Conservation (phyloP, 345 rosid species). For the Eucalyptus dawsonii region DNA sequence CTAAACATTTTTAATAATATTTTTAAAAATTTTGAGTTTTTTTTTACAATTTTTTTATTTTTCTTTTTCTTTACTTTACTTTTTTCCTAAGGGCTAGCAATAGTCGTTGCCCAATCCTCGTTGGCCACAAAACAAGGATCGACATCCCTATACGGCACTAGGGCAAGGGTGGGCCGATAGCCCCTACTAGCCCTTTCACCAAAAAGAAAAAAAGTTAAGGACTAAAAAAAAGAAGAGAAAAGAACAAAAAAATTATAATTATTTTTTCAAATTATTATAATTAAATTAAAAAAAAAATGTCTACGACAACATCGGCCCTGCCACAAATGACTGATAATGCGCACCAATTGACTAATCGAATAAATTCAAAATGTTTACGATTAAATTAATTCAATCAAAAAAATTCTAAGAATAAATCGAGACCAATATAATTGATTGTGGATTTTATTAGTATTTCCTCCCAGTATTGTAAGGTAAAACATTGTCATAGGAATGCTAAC, state of each 20-base stretch:
- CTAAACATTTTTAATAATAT: neutral
- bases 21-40: neutral
- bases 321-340: too few relatives aligned
- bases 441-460: neutral
- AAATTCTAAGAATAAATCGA: too few relatives aligned
- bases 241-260: too few relatives aligned
- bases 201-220: too few relatives aligned
- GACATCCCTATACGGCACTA: accelerated
- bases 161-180: neutral
- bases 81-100: too few relatives aligned
- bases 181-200: neutral
- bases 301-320: accelerated
- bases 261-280: too few relatives aligned
- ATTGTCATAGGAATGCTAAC: neutral
- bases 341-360: too few relatives aligned
- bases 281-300: too few relatives aligned
- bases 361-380: neutral
- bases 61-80: too few relatives aligned
- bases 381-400: neutral
- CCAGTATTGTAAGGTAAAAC: neutral
- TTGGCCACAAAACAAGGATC: too few relatives aligned
- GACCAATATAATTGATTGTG: neutral
- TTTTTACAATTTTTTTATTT: too few relatives aligned
- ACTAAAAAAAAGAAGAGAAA: accelerated
- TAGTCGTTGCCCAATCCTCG: accelerated